phyloP scores from a whole-genome alignment of 2,329 filamentous ascomycete genomes.

The Epichloe sp. region DNA sequence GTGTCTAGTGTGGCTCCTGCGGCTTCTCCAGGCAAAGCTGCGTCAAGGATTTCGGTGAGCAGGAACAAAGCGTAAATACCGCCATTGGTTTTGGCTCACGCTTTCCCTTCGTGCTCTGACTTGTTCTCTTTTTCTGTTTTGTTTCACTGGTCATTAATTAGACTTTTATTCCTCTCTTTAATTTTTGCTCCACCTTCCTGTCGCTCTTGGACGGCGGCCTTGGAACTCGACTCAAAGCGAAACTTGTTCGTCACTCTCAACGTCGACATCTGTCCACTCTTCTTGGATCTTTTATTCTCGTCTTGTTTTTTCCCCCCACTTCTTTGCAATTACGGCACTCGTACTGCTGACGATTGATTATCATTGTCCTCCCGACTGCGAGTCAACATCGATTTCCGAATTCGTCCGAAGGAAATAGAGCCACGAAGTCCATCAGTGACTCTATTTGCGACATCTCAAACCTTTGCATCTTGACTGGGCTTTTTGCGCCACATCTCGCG shows the following conservation, averaged over 20 bases:
- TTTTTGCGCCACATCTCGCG: background rate
- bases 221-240: background rate
- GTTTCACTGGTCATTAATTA: background rate
- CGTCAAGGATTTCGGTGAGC: background rate
- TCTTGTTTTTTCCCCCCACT: background rate
- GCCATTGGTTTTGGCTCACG: background rate
- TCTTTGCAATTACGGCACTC: background rate
- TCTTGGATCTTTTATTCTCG: slow-evolving; percentile 6
- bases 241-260: slow-evolving; percentile 3
- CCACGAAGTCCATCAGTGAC: background rate
- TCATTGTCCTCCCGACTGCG: background rate
- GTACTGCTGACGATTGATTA: background rate
- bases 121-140: background rate
- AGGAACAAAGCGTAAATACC: background rate
- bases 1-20: background rate
- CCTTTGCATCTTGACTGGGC: background rate
- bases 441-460: background rate
- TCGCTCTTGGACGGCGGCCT: background rate
- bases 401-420: background rate
- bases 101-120: background rate
- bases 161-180: background rate
- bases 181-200: background rate
- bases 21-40: background rate
- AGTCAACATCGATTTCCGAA: background rate
- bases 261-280: background rate